Conservation (phyloP, 78 protist genomes). For the Speleostelium caveatum region DNA sequence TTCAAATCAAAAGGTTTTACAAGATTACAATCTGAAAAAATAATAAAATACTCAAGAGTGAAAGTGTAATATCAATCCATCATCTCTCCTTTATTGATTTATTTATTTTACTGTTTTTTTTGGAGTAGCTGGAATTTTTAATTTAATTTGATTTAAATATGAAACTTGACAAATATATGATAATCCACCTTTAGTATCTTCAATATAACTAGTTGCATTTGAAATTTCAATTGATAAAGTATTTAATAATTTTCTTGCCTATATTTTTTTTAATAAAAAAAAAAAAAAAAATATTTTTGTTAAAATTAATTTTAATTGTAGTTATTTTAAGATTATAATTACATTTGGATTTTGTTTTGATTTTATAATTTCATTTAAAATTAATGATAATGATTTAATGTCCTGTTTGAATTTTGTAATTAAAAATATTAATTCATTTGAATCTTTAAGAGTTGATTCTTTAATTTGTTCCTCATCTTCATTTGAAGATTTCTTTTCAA, state of each 20-base stretch:
- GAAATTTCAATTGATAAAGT: slow-evolving; percentile 41
- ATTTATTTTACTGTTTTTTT: neutral
- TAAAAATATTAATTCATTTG: slow-evolving; percentile 42
- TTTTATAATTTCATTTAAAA: slow-evolving; percentile 49
- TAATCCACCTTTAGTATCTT: slow-evolving; percentile 34
- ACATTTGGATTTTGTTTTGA: slow-evolving; percentile 71
- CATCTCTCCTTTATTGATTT: too few relatives aligned
- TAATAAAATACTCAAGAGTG: too few relatives aligned
- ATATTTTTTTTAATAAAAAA: too few relatives aligned
- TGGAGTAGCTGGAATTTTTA: slow-evolving; percentile 6
- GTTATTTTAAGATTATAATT: neutral
- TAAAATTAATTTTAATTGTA: neutral
- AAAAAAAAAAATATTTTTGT: too few relatives aligned
- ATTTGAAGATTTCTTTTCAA: slow-evolving; percentile 15
- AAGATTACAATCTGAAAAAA: too few relatives aligned
- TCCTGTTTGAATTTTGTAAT: slow-evolving; percentile 44
- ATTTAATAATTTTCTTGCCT: slow-evolving; percentile 59
- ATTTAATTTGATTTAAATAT: slow-evolving; percentile 41
- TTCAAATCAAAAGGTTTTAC: too few relatives aligned
- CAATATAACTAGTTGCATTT: slow-evolving; percentile 26
- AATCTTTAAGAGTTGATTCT: slow-evolving; percentile 32
- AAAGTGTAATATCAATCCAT: too few relatives aligned
- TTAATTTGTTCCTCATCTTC: neutral
- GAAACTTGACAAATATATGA: slow-evolving; percentile 16
- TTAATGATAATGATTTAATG: slow-evolving; percentile 30